phyloP scores from a whole-genome alignment of 805 yeast species.

The Kodamaea neixiangensis region DNA sequence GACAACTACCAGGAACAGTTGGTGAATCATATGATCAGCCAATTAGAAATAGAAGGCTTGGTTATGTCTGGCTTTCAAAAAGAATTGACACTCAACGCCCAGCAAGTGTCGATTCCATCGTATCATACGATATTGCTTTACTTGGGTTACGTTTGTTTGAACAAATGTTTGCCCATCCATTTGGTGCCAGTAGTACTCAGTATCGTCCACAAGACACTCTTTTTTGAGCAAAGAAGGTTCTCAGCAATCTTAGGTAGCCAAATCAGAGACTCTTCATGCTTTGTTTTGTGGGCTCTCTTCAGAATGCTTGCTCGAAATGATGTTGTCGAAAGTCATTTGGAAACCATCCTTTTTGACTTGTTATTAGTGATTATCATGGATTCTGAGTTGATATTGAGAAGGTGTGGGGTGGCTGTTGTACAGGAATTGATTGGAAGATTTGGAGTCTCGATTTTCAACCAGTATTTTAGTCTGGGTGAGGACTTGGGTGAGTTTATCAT shows the following conservation, averaged over 20 bases:
- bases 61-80: conserved; percentile 7
- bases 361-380: conserved; percentile 65
- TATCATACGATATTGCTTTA: conserved; percentile 63
- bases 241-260: conserved; percentile 61
- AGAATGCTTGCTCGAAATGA: conserved; percentile 34
- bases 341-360: conserved; percentile 35
- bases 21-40: conserved; percentile 30
- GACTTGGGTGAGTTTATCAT: conserved; percentile 41
- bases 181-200: conserved; percentile 28
- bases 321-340: conserved; percentile 13
- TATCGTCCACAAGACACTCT: conserved; percentile 48
- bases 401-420: conserved; percentile 83
- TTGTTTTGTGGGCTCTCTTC: conserved; percentile 76
- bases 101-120: conserved; percentile 38
- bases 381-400: conserved; percentile 67
- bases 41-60: conserved; percentile 28
- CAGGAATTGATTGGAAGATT: conserved; percentile 85
- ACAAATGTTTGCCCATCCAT: conserved; percentile 24
- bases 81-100: conserved; percentile 23
- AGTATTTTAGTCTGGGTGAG: conserved; percentile 8
- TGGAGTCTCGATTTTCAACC: conserved; percentile 43
- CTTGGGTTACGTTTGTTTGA: conserved; percentile 46
- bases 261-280: conserved; percentile 83
- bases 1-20: conserved; percentile 46
- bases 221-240: conserved; percentile 57